Conservation (phyloP, 2,329 filamentous ascomycete genomes). For the Paraphoma sp. region DNA sequence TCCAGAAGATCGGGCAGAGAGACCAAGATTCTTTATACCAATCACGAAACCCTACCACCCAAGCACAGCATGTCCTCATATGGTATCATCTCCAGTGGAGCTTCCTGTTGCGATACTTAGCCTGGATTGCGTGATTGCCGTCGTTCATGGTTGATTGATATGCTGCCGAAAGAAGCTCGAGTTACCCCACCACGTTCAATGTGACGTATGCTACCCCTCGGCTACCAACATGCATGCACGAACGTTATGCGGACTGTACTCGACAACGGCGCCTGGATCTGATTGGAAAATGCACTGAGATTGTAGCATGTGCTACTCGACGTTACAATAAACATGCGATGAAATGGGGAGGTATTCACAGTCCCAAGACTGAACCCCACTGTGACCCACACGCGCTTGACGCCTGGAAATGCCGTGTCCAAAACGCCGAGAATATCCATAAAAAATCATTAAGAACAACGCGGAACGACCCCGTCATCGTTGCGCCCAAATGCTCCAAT, state of each 20-base stretch:
- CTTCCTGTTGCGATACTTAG: slow-evolving; percentile 35
- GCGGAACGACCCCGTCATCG: slow-evolving; percentile 1
- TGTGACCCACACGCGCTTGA: slow-evolving; percentile 1
- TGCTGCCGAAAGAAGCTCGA: neutral
- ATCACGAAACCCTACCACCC: slow-evolving; percentile 14
- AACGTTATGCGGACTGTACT: neutral
- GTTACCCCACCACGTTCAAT: slow-evolving; percentile 7
- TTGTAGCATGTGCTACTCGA: neutral
- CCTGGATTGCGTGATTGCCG: slow-evolving; percentile 38
- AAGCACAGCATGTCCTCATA: slow-evolving; percentile 12
- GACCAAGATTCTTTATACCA: slow-evolving; percentile 13
- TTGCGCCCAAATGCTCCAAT: neutral
- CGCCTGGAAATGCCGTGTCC: slow-evolving; percentile 1
- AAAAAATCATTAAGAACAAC: neutral
- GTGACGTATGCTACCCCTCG: slow-evolving; percentile 6
- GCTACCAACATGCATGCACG: neutral
- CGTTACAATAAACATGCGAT: neutral
- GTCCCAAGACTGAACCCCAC: neutral
- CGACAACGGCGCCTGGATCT: too few species aligned
- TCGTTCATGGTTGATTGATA: slow-evolving; percentile 3
- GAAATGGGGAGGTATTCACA: slow-evolving; percentile 3
- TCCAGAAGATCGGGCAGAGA: neutral
- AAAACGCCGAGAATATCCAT: slow-evolving; percentile 6
- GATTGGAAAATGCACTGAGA: neutral
- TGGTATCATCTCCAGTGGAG: slow-evolving; percentile 17